These are phyloP conservation scores for Micractinium conductrix DNA, from an alignment of 139 green algal species.

Conservation along the genomic window DNA sequence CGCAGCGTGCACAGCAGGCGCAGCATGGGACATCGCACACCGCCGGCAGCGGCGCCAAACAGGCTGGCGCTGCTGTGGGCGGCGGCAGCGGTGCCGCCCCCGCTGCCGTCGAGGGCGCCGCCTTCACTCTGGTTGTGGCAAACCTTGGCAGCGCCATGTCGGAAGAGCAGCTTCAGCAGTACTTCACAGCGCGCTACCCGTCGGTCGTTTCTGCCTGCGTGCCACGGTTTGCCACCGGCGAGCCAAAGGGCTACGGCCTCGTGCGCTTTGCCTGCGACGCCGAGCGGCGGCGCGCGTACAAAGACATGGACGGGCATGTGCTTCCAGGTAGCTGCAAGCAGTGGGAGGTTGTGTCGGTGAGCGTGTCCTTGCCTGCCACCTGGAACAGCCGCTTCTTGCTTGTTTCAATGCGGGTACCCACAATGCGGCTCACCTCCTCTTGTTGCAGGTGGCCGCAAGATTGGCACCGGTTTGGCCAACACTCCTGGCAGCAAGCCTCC, in stretches of 20 bases:
- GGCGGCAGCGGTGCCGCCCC: not conserved
- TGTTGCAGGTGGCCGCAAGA: not conserved
- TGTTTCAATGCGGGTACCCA: not conserved
- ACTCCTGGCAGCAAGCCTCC: too few relatives aligned
- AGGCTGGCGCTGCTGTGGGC: not conserved
- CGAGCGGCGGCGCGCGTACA: not conserved
- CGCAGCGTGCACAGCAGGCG: not conserved
- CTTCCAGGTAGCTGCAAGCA: not conserved
- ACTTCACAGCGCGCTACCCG: constrained; percentile 8
- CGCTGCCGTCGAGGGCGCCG: not conserved
- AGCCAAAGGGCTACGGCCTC: not conserved
- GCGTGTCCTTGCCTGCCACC: not conserved
- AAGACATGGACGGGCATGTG: constrained; percentile 25
- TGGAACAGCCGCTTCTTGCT: not conserved
- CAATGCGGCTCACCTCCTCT: not conserved
- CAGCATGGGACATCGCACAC: not conserved
- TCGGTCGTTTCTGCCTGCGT: not conserved
- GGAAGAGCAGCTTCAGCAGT: not conserved
- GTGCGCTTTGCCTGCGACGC: not conserved
- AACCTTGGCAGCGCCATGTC: not conserved
- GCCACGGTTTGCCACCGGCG: not conserved
- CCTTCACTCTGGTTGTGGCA: not conserved
- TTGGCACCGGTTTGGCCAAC: not conserved
- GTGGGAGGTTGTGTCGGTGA: not conserved
- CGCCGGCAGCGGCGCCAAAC: not conserved